phyloP scores from a whole-genome alignment of 345 rosid genomes.

The Citrus unshiu region DNA sequence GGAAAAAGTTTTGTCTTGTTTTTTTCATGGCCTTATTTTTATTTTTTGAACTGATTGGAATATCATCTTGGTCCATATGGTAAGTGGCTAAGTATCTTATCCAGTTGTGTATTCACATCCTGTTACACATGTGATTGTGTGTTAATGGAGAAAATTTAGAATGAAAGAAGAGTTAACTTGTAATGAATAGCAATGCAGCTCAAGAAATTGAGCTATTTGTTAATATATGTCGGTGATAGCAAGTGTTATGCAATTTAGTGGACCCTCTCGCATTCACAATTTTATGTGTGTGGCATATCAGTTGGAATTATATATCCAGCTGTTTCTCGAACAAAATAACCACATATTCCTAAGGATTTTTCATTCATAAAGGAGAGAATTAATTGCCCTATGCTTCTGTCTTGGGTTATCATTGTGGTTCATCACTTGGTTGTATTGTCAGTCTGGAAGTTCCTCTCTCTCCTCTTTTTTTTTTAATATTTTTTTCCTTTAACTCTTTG shows the following conservation, averaged over 20 bases:
- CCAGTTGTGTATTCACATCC: not conserved
- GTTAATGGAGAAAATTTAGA: not conserved
- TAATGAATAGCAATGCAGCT: not conserved
- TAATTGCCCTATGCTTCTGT: not conserved
- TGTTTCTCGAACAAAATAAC: not conserved
- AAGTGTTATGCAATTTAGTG: not conserved
- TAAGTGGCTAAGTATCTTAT: not conserved
- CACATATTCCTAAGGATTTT: not conserved
- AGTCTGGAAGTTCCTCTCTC: not conserved
- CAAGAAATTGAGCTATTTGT: not conserved
- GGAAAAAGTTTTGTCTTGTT: not conserved
- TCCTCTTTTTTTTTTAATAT: not conserved
- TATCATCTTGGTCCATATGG: not conserved
- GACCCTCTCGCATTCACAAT: not conserved
- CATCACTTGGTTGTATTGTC: not conserved
- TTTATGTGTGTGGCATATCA: not conserved
- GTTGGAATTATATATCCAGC: not conserved
- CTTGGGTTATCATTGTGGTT: not conserved
- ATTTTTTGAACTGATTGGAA: not conserved
- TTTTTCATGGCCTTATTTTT: not conserved
- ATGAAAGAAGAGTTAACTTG: not conserved
- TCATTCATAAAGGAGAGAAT: not conserved
- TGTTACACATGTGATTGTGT: not conserved
- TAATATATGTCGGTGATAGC: not conserved
- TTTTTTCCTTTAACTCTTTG: no score